These are phyloP conservation scores for Corynespora cassiicola DNA, from an alignment of 2,329 filamentous ascomycete genomes.

Conservation along the genomic window DNA sequence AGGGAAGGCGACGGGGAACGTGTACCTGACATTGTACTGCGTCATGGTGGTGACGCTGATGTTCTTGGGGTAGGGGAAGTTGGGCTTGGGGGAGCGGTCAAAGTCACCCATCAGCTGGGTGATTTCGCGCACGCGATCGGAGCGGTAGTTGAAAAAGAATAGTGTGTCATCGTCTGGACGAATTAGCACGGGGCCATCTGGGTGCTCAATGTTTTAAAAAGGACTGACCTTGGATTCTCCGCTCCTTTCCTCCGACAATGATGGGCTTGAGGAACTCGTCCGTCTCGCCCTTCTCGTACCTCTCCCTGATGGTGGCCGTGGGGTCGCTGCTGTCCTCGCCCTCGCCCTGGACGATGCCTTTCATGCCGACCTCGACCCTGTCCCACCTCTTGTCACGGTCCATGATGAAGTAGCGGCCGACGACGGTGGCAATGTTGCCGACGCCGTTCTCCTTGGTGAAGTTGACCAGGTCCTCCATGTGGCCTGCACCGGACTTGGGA, in stretches of 20 bases:
- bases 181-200: slow-evolving; percentile 34
- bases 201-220: slow-evolving; percentile 27
- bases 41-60: slow-evolving; percentile 94
- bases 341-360: slow-evolving; percentile 84
- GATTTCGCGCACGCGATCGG: slow-evolving; percentile 94
- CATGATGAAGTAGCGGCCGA: slow-evolving; percentile 98
- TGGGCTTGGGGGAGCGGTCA: slow-evolving; percentile 87
- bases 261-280: slow-evolving; percentile 99
- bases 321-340: slow-evolving; percentile 86
- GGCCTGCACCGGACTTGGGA: slow-evolving; percentile 87
- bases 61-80: slow-evolving; percentile 94
- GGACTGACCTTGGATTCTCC: slow-evolving; percentile 77
- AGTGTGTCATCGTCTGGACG: slow-evolving; percentile 82
- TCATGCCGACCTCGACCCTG: slow-evolving; percentile 85
- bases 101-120: slow-evolving; percentile 91
- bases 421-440: slow-evolving; percentile 89
- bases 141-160: slow-evolving; percentile 99
- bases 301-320: slow-evolving; percentile 82
- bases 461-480: slow-evolving; percentile 85
- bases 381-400: slow-evolving; percentile 99
- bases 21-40: slow-evolving; percentile 94
- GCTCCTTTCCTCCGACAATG: slow-evolving; percentile 86
- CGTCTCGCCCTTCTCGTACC: slow-evolving; percentile 86
- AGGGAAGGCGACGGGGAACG: slow-evolving; percentile 89
- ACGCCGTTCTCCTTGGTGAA: slow-evolving; percentile 82